Evolutionary conservation across 352 stramenopile species (phyloP).

Genomic region (Poterioochromonas sp.): DNA sequence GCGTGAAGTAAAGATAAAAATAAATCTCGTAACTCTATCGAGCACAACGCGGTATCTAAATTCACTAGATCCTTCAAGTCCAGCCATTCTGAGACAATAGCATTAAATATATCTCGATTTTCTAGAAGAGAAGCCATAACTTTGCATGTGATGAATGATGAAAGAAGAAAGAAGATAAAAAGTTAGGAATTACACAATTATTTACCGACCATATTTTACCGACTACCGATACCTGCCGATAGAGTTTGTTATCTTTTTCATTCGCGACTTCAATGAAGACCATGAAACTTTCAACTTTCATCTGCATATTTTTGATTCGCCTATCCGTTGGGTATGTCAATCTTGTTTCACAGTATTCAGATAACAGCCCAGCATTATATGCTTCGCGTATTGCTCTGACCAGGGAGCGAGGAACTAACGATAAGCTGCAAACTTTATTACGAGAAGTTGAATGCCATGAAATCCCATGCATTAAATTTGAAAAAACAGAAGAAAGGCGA

Average conservation of each 20-base stretch:
- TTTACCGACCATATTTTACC: no score
- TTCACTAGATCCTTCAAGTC: not conserved
- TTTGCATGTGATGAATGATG: not conserved
- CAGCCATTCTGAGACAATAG: not conserved
- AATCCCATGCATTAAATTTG: slow-evolving; percentile 43
- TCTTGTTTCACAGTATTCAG: no score
- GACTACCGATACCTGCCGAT: no score
- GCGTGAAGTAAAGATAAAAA: not conserved
- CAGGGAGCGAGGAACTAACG: slow-evolving; percentile 42
- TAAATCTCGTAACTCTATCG: not conserved
- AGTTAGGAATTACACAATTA: no score
- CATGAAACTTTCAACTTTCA: no score
- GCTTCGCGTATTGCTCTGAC: slow-evolving; percentile 45
- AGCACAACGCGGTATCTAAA: not conserved
- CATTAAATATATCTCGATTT: not conserved
- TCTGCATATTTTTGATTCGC: no score
- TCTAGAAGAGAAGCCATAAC: not conserved
- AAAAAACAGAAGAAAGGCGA: slow-evolving; percentile 35
- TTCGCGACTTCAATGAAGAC: no score
- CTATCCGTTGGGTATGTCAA: no score
- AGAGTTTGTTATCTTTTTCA: no score
- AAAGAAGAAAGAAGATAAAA: not conserved
- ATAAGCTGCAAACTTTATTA: slow-evolving; percentile 39
- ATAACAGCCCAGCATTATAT: no score
- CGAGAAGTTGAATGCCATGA: slow-evolving; percentile 36